phyloP scores from a whole-genome alignment of 768 basidiomycete species.

The Lepiota brunneoincarnata region DNA sequence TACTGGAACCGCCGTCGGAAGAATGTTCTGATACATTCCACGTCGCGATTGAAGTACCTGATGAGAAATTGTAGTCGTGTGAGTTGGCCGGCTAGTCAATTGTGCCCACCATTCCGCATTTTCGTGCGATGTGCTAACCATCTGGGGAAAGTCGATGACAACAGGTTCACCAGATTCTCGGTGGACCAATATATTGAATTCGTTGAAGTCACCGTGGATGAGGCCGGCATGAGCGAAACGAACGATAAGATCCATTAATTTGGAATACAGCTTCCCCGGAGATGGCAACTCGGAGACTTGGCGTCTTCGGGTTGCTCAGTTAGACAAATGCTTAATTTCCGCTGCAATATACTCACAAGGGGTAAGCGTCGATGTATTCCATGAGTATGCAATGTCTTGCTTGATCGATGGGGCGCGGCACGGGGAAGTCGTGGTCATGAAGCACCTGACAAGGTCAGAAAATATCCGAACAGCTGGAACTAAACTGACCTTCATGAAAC shows the following conservation, averaged over 20 bases:
- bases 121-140: constrained; percentile 95
- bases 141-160: constrained; percentile 98
- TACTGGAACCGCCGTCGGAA: constrained; percentile 90
- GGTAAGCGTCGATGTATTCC: constrained; percentile 94
- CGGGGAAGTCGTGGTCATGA: constrained; percentile 88
- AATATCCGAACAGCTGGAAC: not conserved
- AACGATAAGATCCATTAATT: constrained; percentile 93
- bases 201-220: constrained; percentile 99
- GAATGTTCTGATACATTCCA: constrained; percentile 92
- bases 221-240: constrained; percentile 90
- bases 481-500: constrained; percentile 87
- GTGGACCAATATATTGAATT: constrained; percentile 96
- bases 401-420: constrained; percentile 92
- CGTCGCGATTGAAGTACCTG: constrained; percentile 99
- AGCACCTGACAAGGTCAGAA: constrained; percentile 57
- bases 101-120: constrained; percentile 91
- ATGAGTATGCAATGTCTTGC: constrained; percentile 93
- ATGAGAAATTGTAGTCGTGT: constrained; percentile 11
- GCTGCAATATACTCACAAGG: constrained; percentile 60
- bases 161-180: constrained; percentile 73
- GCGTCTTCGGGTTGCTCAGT: constrained; percentile 49
- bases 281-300: constrained; percentile 82
- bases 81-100: constrained; percentile 9
- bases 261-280: constrained; percentile 88
- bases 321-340: constrained; percentile 2